Evolutionary conservation across 1,139 yeast genomes (phyloP).

Genomic region (Taphrina wiesneri): DNA sequence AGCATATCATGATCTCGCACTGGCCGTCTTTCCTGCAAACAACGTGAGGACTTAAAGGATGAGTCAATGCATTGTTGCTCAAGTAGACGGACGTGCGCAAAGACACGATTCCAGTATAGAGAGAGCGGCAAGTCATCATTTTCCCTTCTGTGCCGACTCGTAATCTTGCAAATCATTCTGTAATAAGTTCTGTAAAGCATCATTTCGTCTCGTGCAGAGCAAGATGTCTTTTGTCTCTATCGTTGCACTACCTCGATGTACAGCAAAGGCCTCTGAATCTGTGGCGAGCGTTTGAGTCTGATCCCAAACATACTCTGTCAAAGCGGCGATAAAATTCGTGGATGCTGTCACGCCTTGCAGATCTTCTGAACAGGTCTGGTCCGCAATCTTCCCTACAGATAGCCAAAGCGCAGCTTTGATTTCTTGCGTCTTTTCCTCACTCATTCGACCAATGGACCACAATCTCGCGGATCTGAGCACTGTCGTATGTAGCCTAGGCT

Average conservation of each 20-base stretch:
- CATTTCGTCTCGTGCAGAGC: constrained; percentile 24
- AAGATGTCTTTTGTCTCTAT: constrained; percentile 20
- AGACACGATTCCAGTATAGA: too few species aligned
- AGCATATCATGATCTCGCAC: neutral
- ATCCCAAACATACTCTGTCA: constrained; percentile 27
- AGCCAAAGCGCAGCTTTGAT: constrained; percentile 27
- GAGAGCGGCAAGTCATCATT: too few species aligned
- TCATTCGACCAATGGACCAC: neutral
- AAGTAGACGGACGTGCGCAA: neutral
- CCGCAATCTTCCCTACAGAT: constrained; percentile 24
- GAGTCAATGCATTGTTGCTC: neutral
- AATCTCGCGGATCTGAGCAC: too few species aligned
- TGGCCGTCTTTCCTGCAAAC: neutral
- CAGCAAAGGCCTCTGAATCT: constrained; percentile 24
- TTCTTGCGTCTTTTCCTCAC: neutral
- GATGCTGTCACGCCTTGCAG: constrained; percentile 22
- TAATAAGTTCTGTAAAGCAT: neutral
- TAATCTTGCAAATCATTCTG: constrained; percentile 2
- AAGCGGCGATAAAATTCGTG: constrained; percentile 26
- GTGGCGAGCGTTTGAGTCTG: constrained; percentile 14
- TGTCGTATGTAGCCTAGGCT: too few species aligned
- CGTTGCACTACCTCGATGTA: constrained; percentile 9
- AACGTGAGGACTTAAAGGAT: neutral
- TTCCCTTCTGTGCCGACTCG: neutral
- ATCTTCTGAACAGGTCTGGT: constrained; percentile 17